Percentiles rank a stretch among this genome's conserved stretches.
Conservation (phyloP, 2,329 filamentous ascomycete genomes). For the Xylaria sp. region DNA sequence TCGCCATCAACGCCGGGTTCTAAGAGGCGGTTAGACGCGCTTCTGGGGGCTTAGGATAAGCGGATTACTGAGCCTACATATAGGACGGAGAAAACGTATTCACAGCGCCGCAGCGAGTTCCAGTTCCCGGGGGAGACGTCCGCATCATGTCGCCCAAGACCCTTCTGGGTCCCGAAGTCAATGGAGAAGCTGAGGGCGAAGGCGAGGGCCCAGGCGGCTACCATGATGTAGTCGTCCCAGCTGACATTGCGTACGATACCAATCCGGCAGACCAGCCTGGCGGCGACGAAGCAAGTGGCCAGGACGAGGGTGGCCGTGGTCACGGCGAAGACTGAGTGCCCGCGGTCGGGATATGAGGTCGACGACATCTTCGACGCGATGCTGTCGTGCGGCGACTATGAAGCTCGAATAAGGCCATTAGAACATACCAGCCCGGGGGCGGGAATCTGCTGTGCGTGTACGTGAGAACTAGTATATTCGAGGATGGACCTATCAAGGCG, state of each 20-base stretch:
- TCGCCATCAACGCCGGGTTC: slow-evolving; percentile 88
- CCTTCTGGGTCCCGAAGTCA: slow-evolving; percentile 63
- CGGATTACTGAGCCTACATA: slow-evolving; percentile 49
- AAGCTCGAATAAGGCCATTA: slow-evolving; percentile 30
- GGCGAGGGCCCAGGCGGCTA: slow-evolving; percentile 74
- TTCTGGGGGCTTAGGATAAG: neutral
- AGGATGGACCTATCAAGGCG: slow-evolving; percentile 6
- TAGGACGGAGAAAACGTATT: slow-evolving; percentile 67
- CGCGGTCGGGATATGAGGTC: slow-evolving; percentile 46
- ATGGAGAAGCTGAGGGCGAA: slow-evolving; percentile 70
- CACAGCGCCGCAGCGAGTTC: slow-evolving; percentile 56
- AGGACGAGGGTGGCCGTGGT: slow-evolving; percentile 70
- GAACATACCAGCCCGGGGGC: slow-evolving; percentile 25
- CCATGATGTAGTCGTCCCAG: slow-evolving; percentile 81
- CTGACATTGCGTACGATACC: slow-evolving; percentile 72
- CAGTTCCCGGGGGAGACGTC: slow-evolving; percentile 58
- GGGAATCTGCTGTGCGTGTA: slow-evolving; percentile 14
- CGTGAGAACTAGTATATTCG: slow-evolving; percentile 11
- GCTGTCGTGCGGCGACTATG: slow-evolving; percentile 30
- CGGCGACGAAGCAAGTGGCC: slow-evolving; percentile 73
- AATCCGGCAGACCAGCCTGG: slow-evolving; percentile 72
- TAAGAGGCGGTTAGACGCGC: slow-evolving; percentile 40
- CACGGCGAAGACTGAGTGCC: slow-evolving; percentile 68
- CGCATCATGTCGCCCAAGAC: slow-evolving; percentile 68
- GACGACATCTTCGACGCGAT: slow-evolving; percentile 26